Evolutionary conservation across 2,329 filamentous ascomycete species (phyloP).

Genomic region (Microcera coccophila): DNA sequence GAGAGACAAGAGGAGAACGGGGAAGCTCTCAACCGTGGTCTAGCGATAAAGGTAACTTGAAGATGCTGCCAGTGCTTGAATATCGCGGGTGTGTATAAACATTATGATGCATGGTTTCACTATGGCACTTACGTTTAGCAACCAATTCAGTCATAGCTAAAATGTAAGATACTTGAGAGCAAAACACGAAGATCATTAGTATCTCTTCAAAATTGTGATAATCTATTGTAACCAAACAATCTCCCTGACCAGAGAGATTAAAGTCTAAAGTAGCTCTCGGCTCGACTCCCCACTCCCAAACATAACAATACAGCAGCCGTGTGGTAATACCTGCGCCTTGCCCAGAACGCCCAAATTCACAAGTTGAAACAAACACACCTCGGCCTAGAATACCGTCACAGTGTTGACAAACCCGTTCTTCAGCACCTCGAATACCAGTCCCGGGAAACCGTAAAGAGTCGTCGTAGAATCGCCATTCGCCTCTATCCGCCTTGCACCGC

Average conservation of each 20-base stretch:
- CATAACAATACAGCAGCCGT: no score
- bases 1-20: no score
- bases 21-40: neutral
- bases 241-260: no score
- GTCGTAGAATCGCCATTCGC: conserved; percentile 61
- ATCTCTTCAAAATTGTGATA: no score
- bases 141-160: no score
- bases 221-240: no score
- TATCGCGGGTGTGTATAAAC: neutral
- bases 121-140: neutral
- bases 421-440: conserved; percentile 90
- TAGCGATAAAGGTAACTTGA: neutral
- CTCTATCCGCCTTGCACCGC: conserved; percentile 52
- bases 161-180: no score
- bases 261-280: no score
- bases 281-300: no score
- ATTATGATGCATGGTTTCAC: neutral
- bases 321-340: neutral
- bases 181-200: no score
- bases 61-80: no score
- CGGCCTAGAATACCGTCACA: conserved; percentile 72
- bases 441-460: conserved; percentile 88
- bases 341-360: neutral
- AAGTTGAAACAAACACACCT: neutral
- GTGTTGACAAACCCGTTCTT: conserved; percentile 88